Evolutionary conservation across 768 basidiomycete species (phyloP).

Genomic region (Auriculariales sp.): DNA sequence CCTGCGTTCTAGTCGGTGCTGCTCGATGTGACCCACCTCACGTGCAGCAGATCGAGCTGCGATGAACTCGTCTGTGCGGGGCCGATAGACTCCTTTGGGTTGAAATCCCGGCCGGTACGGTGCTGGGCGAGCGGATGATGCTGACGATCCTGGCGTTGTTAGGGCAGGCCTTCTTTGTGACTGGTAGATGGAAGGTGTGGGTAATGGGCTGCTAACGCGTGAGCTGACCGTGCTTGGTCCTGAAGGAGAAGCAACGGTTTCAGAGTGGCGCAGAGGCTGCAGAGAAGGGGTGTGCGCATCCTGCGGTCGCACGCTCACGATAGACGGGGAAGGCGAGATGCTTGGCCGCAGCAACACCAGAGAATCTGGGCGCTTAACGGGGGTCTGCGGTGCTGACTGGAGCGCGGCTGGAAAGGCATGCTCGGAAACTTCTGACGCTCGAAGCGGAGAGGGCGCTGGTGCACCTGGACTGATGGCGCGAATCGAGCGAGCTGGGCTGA

Average conservation of each 20-base stretch:
- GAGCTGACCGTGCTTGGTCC: no score
- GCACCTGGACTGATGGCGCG: background rate
- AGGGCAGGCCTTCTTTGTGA: background rate
- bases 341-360: background rate
- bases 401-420: no score
- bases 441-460: background rate
- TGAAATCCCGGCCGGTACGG: conserved; percentile 90
- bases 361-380: background rate
- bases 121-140: conserved; percentile 15
- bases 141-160: conserved; percentile 2
- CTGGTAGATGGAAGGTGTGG: background rate
- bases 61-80: conserved; percentile 71
- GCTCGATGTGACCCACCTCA: conserved; percentile 51
- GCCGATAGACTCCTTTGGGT: conserved; percentile 70
- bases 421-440: background rate
- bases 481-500: background rate
- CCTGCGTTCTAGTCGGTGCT: conserved; percentile 70
- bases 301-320: background rate
- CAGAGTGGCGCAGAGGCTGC: background rate
- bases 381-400: background rate
- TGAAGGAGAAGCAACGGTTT: no score
- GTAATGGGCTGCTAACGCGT: background rate
- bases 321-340: background rate
- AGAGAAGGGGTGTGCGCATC: background rate
- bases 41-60: conserved; percentile 22